Conservation (phyloP, 352 stramenopile species). For the Pythium chondricola region DNA sequence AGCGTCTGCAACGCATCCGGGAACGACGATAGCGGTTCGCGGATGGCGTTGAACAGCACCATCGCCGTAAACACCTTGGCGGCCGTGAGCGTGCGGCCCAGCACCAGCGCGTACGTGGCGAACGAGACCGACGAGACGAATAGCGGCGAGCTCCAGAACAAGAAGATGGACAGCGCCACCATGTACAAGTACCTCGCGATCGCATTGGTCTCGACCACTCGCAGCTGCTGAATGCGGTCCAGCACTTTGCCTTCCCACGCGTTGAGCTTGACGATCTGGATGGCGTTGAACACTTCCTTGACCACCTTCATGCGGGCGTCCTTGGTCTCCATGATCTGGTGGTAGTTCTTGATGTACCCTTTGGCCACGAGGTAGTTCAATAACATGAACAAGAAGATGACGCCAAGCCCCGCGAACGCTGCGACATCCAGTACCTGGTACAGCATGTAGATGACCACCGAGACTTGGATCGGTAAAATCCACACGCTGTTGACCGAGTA, state of each 20-base stretch:
- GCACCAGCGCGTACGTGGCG: conserved; percentile 11
- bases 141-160: conserved; percentile 18
- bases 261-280: conserved; percentile 96
- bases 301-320: conserved; percentile 88
- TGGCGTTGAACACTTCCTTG: conserved; percentile 87
- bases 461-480: conserved; percentile 37
- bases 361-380: conserved; percentile 44
- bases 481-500: conserved; percentile 37
- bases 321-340: conserved; percentile 72
- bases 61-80: conserved; percentile 19
- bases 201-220: conserved; percentile 1
- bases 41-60: conserved; percentile 18
- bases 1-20: conserved; percentile 10
- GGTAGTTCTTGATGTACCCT: conserved; percentile 38
- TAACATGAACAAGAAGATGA: conserved; percentile 26
- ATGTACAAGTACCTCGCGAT: conserved; percentile 13
- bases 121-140: conserved; percentile 19
- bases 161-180: conserved; percentile 15
- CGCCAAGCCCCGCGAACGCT: conserved; percentile 32
- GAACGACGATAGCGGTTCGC: conserved; percentile 15
- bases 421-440: conserved; percentile 24
- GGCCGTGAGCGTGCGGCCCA: conserved; percentile 12
- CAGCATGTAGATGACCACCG: conserved; percentile 29
- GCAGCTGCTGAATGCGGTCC: conserved; percentile 31
- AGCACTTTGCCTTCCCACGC: conserved; percentile 87